Percentiles rank a stretch among this genome's conserved stretches.
phyloP scores from a whole-genome alignment of 2,329 filamentous ascomycete genomes.

The Beauveria scarabaeidicola region DNA sequence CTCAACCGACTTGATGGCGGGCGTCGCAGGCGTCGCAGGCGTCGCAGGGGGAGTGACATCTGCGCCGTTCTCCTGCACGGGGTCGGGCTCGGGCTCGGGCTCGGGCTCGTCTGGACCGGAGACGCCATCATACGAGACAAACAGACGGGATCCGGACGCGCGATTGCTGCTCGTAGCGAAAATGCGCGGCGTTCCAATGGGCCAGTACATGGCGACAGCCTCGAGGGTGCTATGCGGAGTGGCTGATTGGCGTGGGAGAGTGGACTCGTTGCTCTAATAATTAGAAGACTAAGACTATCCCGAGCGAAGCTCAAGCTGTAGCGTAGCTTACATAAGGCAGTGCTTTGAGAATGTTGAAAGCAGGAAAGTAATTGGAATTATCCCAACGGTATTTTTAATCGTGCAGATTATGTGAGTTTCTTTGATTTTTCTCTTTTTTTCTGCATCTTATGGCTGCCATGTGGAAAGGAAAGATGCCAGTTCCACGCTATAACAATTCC shows the following conservation, averaged over 20 bases:
- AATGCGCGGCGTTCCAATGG: slow-evolving; percentile 73
- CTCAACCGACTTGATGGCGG: slow-evolving; percentile 51
- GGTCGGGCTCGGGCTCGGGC: slow-evolving; percentile 23
- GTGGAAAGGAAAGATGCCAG: neutral
- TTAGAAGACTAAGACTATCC: too few relatives aligned
- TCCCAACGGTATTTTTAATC: neutral
- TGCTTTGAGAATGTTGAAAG: neutral
- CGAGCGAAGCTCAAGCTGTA: neutral
- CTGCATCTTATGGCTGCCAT: neutral
- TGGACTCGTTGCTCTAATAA: neutral
- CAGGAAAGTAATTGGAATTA: too few relatives aligned
- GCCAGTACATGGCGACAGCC: slow-evolving; percentile 71
- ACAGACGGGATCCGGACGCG: slow-evolving; percentile 39
- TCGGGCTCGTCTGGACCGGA: slow-evolving; percentile 22
- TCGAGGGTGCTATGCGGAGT: slow-evolving; percentile 7
- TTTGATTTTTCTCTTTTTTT: too few relatives aligned
- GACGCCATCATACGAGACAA: slow-evolving; percentile 55
- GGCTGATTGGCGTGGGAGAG: neutral
- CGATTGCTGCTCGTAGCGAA: slow-evolving; percentile 68
- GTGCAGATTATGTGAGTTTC: neutral
- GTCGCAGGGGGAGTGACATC: slow-evolving; percentile 28
- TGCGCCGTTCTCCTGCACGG: slow-evolving; percentile 17
- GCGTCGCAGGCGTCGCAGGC: slow-evolving; percentile 46
- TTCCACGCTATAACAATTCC: neutral
- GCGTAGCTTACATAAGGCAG: slow-evolving; percentile 7